Conservation (phyloP, 2,329 filamentous ascomycete genomes). For the Diaporthe ilicicola region DNA sequence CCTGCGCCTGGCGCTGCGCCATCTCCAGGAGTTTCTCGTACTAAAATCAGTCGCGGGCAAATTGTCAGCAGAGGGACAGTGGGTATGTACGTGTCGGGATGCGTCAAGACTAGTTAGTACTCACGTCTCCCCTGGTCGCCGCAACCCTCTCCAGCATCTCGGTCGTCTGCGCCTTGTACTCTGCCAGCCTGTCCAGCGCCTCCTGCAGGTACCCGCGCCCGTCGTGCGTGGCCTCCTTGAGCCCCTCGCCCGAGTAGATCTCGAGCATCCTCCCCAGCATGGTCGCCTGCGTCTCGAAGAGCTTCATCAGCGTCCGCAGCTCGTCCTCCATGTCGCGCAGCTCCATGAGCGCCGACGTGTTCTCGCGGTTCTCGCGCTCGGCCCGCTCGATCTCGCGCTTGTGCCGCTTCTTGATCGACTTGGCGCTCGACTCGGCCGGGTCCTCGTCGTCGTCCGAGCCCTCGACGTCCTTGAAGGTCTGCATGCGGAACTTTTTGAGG, state of each 20-base stretch:
- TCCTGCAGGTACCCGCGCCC: conserved; percentile 62
- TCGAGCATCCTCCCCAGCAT: conserved; percentile 58
- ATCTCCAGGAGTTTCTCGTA: conserved; percentile 73
- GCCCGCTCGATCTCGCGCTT: conserved; percentile 50
- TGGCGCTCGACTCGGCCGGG: conserved; percentile 47
- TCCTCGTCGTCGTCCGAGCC: conserved; percentile 49
- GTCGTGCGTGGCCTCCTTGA: conserved; percentile 51
- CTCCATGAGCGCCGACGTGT: conserved; percentile 69
- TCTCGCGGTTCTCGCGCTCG: conserved; percentile 67
- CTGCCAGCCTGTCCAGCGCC: conserved; percentile 60
- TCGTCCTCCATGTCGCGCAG: conserved; percentile 72
- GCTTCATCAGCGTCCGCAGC: conserved; percentile 61
- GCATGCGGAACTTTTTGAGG: conserved; percentile 68
- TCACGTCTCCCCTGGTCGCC: conserved; percentile 63
- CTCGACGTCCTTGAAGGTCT: conserved; percentile 58
- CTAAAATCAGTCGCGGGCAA: conserved; percentile 44
- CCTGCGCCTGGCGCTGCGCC: conserved; percentile 72
- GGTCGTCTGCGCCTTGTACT: conserved; percentile 61
- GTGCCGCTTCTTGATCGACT: conserved; percentile 53
- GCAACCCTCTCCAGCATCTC: conserved; percentile 69
- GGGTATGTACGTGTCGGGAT: neutral
- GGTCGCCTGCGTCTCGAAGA: conserved; percentile 65
- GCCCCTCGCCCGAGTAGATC: conserved; percentile 51
- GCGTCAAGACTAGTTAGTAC: conserved; percentile 35
- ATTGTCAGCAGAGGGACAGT: conserved; percentile 41